Base-by-base conservation (phyloP, 768 basidiomycete species). In the Rhodosporidiobolus sp. region DNA sequence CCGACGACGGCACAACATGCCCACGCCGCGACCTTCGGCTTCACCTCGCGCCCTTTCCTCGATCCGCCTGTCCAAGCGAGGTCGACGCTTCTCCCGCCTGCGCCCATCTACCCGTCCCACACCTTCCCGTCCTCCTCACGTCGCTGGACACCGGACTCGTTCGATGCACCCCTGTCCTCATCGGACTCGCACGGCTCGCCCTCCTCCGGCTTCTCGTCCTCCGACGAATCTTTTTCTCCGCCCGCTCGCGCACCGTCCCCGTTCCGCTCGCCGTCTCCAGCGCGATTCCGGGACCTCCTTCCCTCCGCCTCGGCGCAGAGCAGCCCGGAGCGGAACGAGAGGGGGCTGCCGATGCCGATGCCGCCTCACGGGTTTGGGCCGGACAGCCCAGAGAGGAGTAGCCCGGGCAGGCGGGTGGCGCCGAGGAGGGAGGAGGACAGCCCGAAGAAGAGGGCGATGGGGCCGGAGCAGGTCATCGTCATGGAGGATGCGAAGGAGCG, bases 391-490 rank as follows among this genome's bases (percentile, higher is more conserved):
- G 7, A 43, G 38, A 7, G 38, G 38, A 7, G 38, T 7, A 43
- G 38, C 38, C 8, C 38, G 8, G 38, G 14, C 8, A 7, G 8
- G 38, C 8, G 38, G 38, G 38, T 7, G 38, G 14, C 14, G 14
- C 38, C 14, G 38, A 14, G 38, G 5, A 30, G 24, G 32, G n/a
- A 20, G 17, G 46, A 20, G 10, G 54, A 16, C 30, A 71, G 64
- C 17, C 70, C 64, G n/a, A 65, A 38, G 61, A 74, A 69, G 50
- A n/a, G 52, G 52, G 54, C 73, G 52, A 65, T 74, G 55, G 73
- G 73, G 3, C 73, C 73, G 20, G 73, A 70, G 62, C 65, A 74
- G 55, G 55, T 64, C 17, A 74, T 74, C 45, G 54, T 43, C 14
- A 74, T 74, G 68, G 63, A 35, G n/a, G 65, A 65, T 19, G n/a